Evolutionary conservation across 176 grass and related monocot genomes (phyloP), one percentile per base, ranked within the genome.

Genomic region (Hsuehochloa calcarea): DNA sequence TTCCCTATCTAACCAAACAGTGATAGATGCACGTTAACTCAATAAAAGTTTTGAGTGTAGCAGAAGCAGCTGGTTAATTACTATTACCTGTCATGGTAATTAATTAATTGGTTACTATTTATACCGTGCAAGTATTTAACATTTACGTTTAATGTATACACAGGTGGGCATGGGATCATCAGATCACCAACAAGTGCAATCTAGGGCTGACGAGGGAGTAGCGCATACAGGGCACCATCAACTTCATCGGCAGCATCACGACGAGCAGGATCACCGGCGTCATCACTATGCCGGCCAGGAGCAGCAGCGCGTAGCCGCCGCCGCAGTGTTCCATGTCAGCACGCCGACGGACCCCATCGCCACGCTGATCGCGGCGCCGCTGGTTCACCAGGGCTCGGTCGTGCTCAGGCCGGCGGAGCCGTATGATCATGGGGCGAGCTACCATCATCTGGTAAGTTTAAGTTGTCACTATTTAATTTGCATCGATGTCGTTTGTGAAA

Each of bases 141-240:
- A 58, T 75, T 43, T 25, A 61, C 8, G 65, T 10, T 37, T 65
- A 37, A 20, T 22, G 27, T 62, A 29, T 26, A 20, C 27, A 61
- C 80, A 91, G 89, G 89, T 80, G 23, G 89, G 71, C 11, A 68
- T 91, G 62, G 81, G 69, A 84, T 26, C 84, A 61, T 80, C 89
- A 68, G 74, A 66, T 60, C 73, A 84, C 59, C 82, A 40, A 35
- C 66, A 16, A 49, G 58, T 70, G 65, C 70, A 73, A 1, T 20
- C 26, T 10, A 86, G 79, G 88, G 65, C 59, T 38, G 80, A 80
- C 15, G 80, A 65, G 75, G 80, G 65, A 51, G 41, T 52, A 19
- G 4, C 66, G 27, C 84, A 67, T 46, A 20, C 52, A 81, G 29
- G 14, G 77, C 85, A 86, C 8, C 78, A 71, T 46, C 78, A 86